These are phyloP conservation scores for Sugiyamaella sp. DNA, from an alignment of 1,139 yeast species.

Conservation along the genomic window DNA sequence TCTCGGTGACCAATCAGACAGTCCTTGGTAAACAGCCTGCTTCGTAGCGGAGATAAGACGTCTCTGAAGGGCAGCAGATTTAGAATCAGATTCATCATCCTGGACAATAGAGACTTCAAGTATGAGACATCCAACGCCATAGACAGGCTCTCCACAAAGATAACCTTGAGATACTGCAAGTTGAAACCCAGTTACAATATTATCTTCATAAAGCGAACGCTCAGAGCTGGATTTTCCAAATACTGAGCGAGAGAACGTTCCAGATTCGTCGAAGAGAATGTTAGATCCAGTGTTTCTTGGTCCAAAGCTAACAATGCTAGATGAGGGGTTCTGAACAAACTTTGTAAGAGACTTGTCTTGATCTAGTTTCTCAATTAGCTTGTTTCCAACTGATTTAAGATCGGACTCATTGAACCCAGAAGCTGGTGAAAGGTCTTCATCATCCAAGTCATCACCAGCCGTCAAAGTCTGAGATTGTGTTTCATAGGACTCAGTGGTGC, in stretches of 20 bases:
- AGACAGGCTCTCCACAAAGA: conserved; percentile 81
- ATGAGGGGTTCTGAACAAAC: conserved; percentile 44
- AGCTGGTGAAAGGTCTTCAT: too few relatives aligned
- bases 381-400: conserved; percentile 7
- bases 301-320: conserved; percentile 68
- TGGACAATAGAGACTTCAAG: conserved; percentile 44
- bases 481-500: too few relatives aligned
- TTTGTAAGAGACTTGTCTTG: conserved; percentile 30
- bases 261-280: conserved; percentile 60
- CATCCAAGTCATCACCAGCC: conserved; percentile 29
- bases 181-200: conserved; percentile 81
- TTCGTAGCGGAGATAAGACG: conserved; percentile 73
- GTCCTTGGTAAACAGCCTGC: conserved; percentile 69
- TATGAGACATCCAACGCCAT: conserved; percentile 64
- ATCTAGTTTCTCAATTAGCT: conserved; percentile 27
- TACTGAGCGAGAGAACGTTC: conserved; percentile 28
- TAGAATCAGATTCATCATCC: conserved; percentile 39
- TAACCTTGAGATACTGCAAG: conserved; percentile 86
- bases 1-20: conserved; percentile 83
- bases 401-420: conserved; percentile 33
- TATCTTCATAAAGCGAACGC: conserved; percentile 60
- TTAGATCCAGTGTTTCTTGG: conserved; percentile 80
- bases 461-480: conserved; percentile 28
- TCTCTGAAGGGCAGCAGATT: conserved; percentile 54
- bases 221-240: conserved; percentile 27